phyloP scores from a whole-genome alignment of 169 alveolate species.

The Pseudocohnilembus persalinus region DNA sequence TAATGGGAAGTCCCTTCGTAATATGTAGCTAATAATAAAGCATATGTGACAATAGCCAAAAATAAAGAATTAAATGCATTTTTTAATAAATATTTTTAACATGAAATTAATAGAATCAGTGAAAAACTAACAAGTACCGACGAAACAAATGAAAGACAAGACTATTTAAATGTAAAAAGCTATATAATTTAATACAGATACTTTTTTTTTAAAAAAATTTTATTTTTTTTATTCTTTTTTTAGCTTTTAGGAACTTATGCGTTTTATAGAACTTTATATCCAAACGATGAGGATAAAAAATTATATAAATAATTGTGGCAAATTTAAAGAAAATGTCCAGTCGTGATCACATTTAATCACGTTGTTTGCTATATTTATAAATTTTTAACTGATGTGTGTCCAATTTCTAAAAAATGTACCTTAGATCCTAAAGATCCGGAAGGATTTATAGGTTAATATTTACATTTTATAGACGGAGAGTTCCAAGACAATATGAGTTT shows the following conservation, averaged over 20 bases:
- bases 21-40: constrained; percentile 25
- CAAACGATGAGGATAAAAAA: constrained; percentile 49
- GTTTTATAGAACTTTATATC: constrained; percentile 36
- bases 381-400: constrained; percentile 47
- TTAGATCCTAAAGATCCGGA: constrained; percentile 58
- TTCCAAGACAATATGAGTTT: constrained; percentile 4
- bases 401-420: constrained; percentile 37
- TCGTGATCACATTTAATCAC: constrained; percentile 35
- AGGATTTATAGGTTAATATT: not conserved
- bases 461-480: constrained; percentile 17
- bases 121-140: constrained; percentile 30
- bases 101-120: constrained; percentile 17
- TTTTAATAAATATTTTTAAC: constrained; percentile 37
- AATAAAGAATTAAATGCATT: constrained; percentile 46
- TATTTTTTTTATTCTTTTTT: not conserved
- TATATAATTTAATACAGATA: not conserved
- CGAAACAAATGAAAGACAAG: constrained; percentile 50
- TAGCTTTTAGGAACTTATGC: constrained; percentile 44
- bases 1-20: constrained; percentile 22
- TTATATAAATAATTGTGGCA: constrained; percentile 45
- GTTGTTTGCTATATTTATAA: constrained; percentile 40
- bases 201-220: no score
- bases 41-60: not conserved
- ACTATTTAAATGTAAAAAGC: not conserved
- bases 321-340: constrained; percentile 41